Base-by-base conservation (phyloP, 1,284 basidiomycete species). In the Cystobasidiaceae sp. region DNA sequence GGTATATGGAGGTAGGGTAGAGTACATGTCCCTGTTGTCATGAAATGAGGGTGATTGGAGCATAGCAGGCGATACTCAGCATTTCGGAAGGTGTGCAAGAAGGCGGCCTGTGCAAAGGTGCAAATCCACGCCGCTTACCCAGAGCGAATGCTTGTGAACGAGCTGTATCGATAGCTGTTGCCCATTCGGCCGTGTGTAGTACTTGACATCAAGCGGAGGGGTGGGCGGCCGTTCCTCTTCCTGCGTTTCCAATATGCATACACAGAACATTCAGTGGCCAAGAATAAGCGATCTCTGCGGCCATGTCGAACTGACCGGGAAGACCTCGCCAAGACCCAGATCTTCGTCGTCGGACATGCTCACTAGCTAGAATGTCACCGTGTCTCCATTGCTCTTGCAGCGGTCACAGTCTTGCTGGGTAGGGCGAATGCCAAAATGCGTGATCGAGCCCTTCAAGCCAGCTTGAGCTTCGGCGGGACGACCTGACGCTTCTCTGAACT, bases 281-380 rank as follows among this genome's bases (percentile, higher is more conserved):
- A 17, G n/a, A 7, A 30, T 33, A 6, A 34, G 25, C 23, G 19
- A 28, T 8, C 13, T 13, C 11, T 9, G 41, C 21, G 13, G 33
- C 8, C 7, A 39, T 28, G 4, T 4, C 25, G 32, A 11, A 41
- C 77, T 55, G 55, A 77, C 78, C 1, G 77, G 75, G 60, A 79
- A 74, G 21, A 79, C 72, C 57, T 75, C 75, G 39, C 75, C 76
- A 7, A 79, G 72, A 3, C 74, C 76, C 25, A 78, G 62, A 15
- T 72, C 76, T 3, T 72, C 73, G 1, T 74, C 75, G 23, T 78
- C 77, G 15, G 37, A 32, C 61, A 64, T 55, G 1, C 23, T 25
- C 28, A 27, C 7, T 8, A 9, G 21, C 7, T 27, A 51, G 15
- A 39, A 25, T 62, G 49, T 30, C 33, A 28, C 46, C 43, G 27